Base-by-base conservation (phyloP, 2,329 filamentous ascomycete species). In the Verticillium klebahnii region DNA sequence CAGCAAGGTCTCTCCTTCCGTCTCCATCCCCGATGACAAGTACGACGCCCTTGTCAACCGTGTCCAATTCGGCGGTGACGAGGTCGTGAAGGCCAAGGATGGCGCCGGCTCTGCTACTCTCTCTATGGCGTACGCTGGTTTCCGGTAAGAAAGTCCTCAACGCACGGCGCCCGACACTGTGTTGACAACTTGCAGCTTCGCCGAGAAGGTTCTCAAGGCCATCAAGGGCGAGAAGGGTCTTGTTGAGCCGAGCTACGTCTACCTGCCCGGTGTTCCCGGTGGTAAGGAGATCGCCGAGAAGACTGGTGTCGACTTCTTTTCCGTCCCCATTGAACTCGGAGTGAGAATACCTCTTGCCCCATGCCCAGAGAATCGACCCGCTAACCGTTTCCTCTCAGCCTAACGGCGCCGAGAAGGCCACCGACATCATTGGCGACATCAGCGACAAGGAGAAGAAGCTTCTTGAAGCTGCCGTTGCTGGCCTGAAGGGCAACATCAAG, bases 11-110 rank as follows among this genome's bases (percentile, higher is more conserved):
- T 87, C 89, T 73, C 93, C 93, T 62, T 76, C 85, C 54, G 89
- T 95, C 72, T 84, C 85, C 65, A 95, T 98, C 67, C 92, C 94
- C 56, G 84, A 85, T 64, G 93, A 97, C 75, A 95, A 96, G 84
- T 90, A 97, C 71, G 92, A 94, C 73, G 90, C 87, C 67, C 85
- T 99, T 58, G 88, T 97, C 73, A 91, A 97, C 81, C 93, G 95
- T 82, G 91, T 98, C 62, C 95, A 99, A 79, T 98, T 97, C 70
- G 95, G 95, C 76, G 95, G 95, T 83, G 95, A 99, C 70, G 93
- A 97, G 82, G 93, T 97, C 66, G 93, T 97, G 77, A 89, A 94
- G 85, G 93, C 93, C 75, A 97, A 97, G 87, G 91, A 95, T 68
- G 93, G 93, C 72, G 88, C 89, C 73, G 93, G 93, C 67, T 96